Evolutionary conservation across 2,329 filamentous ascomycete species (phyloP).

Genomic region (Fusarium staphyleae): DNA sequence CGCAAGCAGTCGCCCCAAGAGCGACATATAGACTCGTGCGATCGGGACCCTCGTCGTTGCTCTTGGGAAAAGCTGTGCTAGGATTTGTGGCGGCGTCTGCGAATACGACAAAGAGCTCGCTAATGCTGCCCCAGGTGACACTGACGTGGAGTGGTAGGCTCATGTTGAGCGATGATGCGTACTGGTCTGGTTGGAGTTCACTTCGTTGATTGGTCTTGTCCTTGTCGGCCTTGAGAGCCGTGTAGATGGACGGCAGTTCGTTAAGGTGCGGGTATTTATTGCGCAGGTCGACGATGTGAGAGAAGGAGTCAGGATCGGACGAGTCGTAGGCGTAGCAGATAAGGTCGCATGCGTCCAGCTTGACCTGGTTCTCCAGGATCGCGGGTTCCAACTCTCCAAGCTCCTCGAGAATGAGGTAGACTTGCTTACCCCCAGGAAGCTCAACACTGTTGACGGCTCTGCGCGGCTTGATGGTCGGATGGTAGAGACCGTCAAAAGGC

Average conservation of each 20-base stretch:
- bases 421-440: conserved; percentile 93
- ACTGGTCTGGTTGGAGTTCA: conserved; percentile 89
- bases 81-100: conserved; percentile 93
- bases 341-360: conserved; percentile 91
- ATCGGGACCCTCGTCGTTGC: conserved; percentile 84
- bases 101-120: conserved; percentile 89
- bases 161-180: conserved; percentile 86
- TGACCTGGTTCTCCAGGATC: conserved; percentile 88
- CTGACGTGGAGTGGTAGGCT: conserved; percentile 91
- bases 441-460: conserved; percentile 97
- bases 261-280: conserved; percentile 83
- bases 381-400: conserved; percentile 95
- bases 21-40: conserved; percentile 87
- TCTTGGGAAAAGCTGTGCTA: conserved; percentile 86
- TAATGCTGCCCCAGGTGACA: conserved; percentile 92
- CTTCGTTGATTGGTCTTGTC: conserved; percentile 97
- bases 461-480: conserved; percentile 92
- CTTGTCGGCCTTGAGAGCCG: conserved; percentile 91
- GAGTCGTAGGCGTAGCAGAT: conserved; percentile 97
- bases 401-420: conserved; percentile 94
- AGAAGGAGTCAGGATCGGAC: conserved; percentile 93
- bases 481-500: conserved; percentile 83
- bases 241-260: conserved; percentile 89
- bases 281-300: conserved; percentile 84
- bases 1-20: conserved; percentile 74